Evolutionary conservation across 2,329 filamentous ascomycete genomes (phyloP), one percentile per base, ranked within the genome.

Genomic region (Pyrenophora seminiperda): DNA sequence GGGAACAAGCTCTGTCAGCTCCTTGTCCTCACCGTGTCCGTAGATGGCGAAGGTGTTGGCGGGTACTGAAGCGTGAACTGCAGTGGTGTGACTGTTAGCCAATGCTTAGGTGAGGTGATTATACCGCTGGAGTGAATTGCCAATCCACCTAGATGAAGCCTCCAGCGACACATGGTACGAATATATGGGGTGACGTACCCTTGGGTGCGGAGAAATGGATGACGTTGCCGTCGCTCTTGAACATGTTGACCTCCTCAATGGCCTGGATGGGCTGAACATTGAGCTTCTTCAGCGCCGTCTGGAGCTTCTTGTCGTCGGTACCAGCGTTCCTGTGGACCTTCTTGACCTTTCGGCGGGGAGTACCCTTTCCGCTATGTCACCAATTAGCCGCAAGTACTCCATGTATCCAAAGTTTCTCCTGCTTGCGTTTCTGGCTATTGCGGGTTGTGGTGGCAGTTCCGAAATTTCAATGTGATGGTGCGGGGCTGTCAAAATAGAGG

Each of bases 171-270:
- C 44, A 47, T 11, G 10, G 13, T 24, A 14, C 7, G 14, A 36
- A 20, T 15, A 22, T 27, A 11, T 30, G 39, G 22, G 33, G 20
- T 34, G 37, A 68, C 85, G 74, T 81, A 97, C 94, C 94, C 84
- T 97, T 97, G 69, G 94, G 94, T 73, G 90, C 90, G 71, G 91
- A 89, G 77, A 99, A 99, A 86, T 99, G 94, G 74, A 99, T 97
- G 78, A 99, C 94, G 79, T 99, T 99, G 78, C 94, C 94, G 76
- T 99, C 94, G 76, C 90, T 89, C 89, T 99, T 99, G 88, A 99
- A 99, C 94, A 99, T 99, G 88, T 99, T 99, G 77, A 99, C 94
- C 84, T 99, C 94, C 87, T 99, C 94, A 72, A 99, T 99, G 65
- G 90, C 91, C 83, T 96, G 92, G 80, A 99, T 97, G 72, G 94